phyloP scores from a whole-genome alignment of 164 flowering plant species.

The Tetrastigma voinierianum region DNA sequence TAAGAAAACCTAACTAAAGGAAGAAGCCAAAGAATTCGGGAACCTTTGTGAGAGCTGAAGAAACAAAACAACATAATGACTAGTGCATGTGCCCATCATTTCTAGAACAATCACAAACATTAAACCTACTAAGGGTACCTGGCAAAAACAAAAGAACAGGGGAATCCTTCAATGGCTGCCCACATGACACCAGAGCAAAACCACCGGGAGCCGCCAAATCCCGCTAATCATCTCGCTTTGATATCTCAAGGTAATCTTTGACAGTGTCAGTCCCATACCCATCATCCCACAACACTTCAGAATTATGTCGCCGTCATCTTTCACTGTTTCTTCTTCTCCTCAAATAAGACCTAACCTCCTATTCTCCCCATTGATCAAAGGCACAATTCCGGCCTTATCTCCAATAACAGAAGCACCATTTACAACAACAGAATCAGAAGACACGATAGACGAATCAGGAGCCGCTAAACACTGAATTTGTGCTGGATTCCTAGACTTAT shows the following conservation, averaged over 20 bases:
- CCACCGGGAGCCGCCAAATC: slow-evolving; percentile 95
- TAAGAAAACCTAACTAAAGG: too few species aligned
- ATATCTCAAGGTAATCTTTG: slow-evolving; percentile 61
- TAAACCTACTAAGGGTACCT: slow-evolving; percentile 33
- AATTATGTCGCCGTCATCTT: slow-evolving; percentile 9
- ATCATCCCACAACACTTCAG: slow-evolving; percentile 72
- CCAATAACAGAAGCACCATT: slow-evolving; percentile 27
- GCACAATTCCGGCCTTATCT: slow-evolving; percentile 25
- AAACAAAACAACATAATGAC: too few species aligned
- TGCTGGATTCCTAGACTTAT: slow-evolving; percentile 17
- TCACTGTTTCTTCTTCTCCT: slow-evolving; percentile 12
- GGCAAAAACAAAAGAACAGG: slow-evolving; percentile 73
- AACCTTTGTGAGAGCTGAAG: too few species aligned
- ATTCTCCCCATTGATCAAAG: slow-evolving; percentile 32
- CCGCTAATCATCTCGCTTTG: slow-evolving; percentile 49
- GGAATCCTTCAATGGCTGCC: slow-evolving; percentile 61
- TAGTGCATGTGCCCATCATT: too few species aligned
- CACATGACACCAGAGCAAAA: slow-evolving; percentile 72
- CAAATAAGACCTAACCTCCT: slow-evolving; percentile 19
- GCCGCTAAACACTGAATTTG: slow-evolving; percentile 23
- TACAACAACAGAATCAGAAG: slow-evolving; percentile 25
- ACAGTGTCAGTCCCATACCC: slow-evolving; percentile 60
- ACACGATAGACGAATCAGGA: slow-evolving; percentile 23
- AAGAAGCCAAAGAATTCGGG: too few species aligned
- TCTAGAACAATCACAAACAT: too few species aligned